Percentiles rank a stretch among this genome's conserved stretches.
These are phyloP conservation scores for Phytopythium chamaehyphon DNA, from an alignment of 352 stramenopile species.

Conservation along the genomic window DNA sequence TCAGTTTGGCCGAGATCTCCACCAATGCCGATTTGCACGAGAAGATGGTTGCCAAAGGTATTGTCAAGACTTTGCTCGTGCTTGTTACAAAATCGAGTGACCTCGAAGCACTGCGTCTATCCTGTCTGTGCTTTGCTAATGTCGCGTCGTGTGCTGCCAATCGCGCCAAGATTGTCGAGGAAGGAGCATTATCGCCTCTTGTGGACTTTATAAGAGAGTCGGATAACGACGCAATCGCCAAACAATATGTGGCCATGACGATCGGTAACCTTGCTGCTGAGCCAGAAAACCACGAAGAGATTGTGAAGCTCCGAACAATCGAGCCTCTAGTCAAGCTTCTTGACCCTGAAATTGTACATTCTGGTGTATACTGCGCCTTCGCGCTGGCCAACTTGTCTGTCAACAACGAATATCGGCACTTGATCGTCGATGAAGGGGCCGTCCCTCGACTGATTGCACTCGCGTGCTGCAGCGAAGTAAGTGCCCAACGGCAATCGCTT, in stretches of 20 bases:
- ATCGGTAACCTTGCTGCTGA: conserved; percentile 95
- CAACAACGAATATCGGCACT: conserved; percentile 89
- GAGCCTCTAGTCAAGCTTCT: conserved; percentile 90
- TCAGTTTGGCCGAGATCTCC: conserved; percentile 95
- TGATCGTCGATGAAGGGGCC: conserved; percentile 92
- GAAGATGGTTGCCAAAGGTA: conserved; percentile 94
- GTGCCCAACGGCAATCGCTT: conserved; percentile 91
- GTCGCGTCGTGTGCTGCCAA: conserved; percentile 85
- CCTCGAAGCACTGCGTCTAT: conserved; percentile 91
- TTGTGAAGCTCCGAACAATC: conserved; percentile 90
- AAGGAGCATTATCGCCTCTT: conserved; percentile 85
- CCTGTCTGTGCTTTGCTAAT: conserved; percentile 95
- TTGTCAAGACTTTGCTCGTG: conserved; percentile 89
- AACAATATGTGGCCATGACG: conserved; percentile 95
- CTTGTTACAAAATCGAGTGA: conserved; percentile 91
- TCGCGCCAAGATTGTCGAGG: conserved; percentile 92
- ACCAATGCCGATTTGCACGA: conserved; percentile 92
- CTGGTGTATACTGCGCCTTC: conserved; percentile 91
- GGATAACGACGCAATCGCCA: conserved; percentile 82
- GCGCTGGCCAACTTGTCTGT: conserved; percentile 93
- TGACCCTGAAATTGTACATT: conserved; percentile 83
- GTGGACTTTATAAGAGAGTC: conserved; percentile 88
- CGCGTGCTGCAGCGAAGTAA: conserved; percentile 92
- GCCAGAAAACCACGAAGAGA: conserved; percentile 92
- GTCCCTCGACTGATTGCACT: conserved; percentile 93